Evolutionary conservation across 106 monocot species (phyloP).

Genomic region (Chionographis japonica): DNA sequence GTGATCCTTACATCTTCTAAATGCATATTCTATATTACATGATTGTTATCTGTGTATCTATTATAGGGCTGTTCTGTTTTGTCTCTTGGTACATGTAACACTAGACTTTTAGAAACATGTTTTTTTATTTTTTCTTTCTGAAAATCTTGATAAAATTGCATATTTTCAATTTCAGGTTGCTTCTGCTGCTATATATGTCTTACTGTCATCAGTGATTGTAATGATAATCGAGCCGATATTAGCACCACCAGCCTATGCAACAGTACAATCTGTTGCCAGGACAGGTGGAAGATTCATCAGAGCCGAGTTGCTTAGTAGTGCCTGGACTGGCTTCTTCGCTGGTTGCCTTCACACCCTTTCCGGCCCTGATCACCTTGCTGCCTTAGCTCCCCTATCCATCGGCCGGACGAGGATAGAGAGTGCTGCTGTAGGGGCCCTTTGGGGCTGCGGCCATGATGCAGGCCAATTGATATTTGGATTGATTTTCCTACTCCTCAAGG

Average conservation of each 20-base stretch:
- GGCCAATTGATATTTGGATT: conserved; percentile 92
- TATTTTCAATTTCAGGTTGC: conserved; percentile 21
- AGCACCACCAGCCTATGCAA: conserved; percentile 31
- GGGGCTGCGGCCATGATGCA: conserved; percentile 98
- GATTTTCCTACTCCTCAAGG: conserved; percentile 83
- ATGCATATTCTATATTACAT: too few species aligned
- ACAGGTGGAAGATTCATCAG: conserved; percentile 39
- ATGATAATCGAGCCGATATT: conserved; percentile 30
- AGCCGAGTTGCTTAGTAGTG: conserved; percentile 69
- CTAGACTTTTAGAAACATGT: too few species aligned
- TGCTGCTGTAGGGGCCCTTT: conserved; percentile 88
- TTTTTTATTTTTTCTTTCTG: too few species aligned
- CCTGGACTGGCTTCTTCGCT: conserved; percentile 86
- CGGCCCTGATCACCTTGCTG: conserved; percentile 96
- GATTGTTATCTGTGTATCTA: too few species aligned
- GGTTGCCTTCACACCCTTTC: conserved; percentile 95
- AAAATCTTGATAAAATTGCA: too few species aligned
- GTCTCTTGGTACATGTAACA: too few species aligned
- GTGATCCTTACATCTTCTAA: too few species aligned
- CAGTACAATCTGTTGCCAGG: conserved; percentile 18
- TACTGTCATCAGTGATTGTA: conserved; percentile 19
- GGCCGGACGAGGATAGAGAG: conserved; percentile 81
- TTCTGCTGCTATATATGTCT: conserved; percentile 10
- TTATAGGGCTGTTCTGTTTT: too few species aligned
- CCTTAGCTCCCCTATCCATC: conserved; percentile 91